Evolutionary conservation across 2,329 filamentous ascomycete genomes (phyloP).

Genomic region (Pestalotiopsis sp.): DNA sequence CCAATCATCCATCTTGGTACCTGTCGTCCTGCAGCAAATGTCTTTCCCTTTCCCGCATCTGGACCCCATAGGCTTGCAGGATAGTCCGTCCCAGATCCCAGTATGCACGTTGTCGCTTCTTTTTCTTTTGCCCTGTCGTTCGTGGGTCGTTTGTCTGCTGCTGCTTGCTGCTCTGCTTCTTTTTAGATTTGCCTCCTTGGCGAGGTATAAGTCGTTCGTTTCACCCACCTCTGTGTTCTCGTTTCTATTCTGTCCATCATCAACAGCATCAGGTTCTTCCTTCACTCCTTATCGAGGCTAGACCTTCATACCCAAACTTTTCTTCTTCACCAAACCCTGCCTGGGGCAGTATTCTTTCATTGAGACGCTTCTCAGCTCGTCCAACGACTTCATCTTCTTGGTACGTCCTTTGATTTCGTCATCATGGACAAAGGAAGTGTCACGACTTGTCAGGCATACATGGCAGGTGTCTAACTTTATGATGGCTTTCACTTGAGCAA

Average conservation of each 20-base stretch:
- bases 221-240: conserved; percentile 31
- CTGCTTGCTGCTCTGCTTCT: conserved; percentile 16
- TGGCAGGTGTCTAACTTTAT: neutral
- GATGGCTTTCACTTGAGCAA: neutral
- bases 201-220: conserved; percentile 29
- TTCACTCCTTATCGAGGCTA: conserved; percentile 38
- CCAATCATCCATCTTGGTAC: conserved; percentile 34
- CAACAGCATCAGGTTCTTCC: conserved; percentile 31
- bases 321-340: conserved; percentile 32
- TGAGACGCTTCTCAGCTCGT: conserved; percentile 24
- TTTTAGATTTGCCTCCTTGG: conserved; percentile 20
- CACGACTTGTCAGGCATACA: too few species aligned
- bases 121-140: conserved; percentile 12
- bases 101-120: conserved; percentile 18
- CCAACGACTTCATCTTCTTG: conserved; percentile 2
- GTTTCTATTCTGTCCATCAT: conserved; percentile 33
- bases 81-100: conserved; percentile 16
- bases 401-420: neutral
- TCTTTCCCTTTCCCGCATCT: conserved; percentile 20
- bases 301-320: conserved; percentile 28
- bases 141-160: conserved; percentile 7
- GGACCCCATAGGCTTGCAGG: conserved; percentile 24
- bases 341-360: conserved; percentile 43
- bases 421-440: too few species aligned
- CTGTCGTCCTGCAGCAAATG: conserved; percentile 35